Percentiles rank a stretch among this genome's conserved stretches.
Evolutionary conservation across 345 rosid genomes (phyloP).

Genomic region (Populus ilicifolia): DNA sequence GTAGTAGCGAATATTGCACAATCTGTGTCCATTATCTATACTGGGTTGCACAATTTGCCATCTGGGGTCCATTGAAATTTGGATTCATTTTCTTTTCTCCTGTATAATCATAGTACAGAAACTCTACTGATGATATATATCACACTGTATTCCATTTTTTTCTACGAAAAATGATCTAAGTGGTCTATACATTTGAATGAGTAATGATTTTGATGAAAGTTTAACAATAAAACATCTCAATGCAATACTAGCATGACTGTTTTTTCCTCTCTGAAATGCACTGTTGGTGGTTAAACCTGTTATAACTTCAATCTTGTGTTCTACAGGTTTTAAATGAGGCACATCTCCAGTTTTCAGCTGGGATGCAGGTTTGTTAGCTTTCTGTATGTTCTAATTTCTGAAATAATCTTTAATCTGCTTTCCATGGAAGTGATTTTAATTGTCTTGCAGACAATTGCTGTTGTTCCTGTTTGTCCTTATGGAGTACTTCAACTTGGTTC

Average conservation of each 20-base stretch:
- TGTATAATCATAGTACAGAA: not conserved
- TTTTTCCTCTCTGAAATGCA: not conserved
- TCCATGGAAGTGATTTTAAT: constrained; percentile 12
- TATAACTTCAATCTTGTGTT: constrained; percentile 14
- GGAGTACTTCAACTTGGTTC: constrained; percentile 97
- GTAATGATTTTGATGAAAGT: not conserved
- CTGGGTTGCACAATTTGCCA: not conserved
- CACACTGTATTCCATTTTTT: not conserved
- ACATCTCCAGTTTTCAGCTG: constrained; percentile 76
- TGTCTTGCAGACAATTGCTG: constrained; percentile 67
- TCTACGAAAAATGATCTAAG: not conserved
- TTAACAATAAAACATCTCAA: not conserved
- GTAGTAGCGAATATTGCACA: not conserved
- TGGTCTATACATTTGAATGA: not conserved
- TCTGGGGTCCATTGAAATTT: not conserved
- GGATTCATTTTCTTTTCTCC: not conserved
- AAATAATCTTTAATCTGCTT: not conserved
- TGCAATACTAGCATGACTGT: not conserved
- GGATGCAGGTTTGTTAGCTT: constrained; percentile 69
- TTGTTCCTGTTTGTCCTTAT: constrained; percentile 71
- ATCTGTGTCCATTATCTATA: not conserved
- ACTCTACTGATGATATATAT: not conserved
- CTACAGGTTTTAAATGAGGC: constrained; percentile 68
- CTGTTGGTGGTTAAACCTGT: not conserved
- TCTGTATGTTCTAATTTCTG: constrained; percentile 1